Conservation (phyloP, 1,284 basidiomycete species). For the Tilletia caries region DNA sequence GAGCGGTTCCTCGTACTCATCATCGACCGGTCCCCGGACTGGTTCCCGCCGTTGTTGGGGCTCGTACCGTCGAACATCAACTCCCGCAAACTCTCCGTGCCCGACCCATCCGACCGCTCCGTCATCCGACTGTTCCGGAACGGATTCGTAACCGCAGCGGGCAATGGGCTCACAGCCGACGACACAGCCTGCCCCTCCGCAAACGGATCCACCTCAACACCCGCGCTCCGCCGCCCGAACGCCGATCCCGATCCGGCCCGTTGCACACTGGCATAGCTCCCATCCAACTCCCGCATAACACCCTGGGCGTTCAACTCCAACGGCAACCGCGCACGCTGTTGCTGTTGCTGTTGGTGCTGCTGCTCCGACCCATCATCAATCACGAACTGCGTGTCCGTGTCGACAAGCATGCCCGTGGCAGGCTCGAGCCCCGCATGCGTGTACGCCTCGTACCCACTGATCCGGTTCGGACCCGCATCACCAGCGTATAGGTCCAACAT, state of each 20-base stretch:
- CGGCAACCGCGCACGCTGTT: too few relatives aligned
- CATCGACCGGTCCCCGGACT: not conserved
- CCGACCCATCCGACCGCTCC: slow-evolving; percentile 24
- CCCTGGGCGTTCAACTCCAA: not conserved
- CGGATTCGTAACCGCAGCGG: not conserved
- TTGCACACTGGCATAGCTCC: slow-evolving; percentile 1
- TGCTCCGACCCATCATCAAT: slow-evolving; percentile 4
- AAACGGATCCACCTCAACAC: not conserved
- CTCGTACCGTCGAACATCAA: not conserved
- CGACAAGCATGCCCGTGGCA: slow-evolving; percentile 17
- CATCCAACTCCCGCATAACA: slow-evolving; percentile 4
- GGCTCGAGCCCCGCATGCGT: not conserved
- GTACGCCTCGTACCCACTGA: too few relatives aligned
- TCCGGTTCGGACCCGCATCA: not conserved
- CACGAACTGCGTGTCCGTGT: slow-evolving; percentile 1
- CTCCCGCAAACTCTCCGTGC: not conserved
- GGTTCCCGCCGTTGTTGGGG: slow-evolving; percentile 17
- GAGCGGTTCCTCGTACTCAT: too few relatives aligned
- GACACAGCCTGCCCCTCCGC: slow-evolving; percentile 17
- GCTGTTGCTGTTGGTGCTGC: too few relatives aligned
- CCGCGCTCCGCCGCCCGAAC: slow-evolving; percentile 15
- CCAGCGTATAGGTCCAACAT: slow-evolving; percentile 16
- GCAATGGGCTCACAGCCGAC: slow-evolving; percentile 14
- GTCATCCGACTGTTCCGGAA: slow-evolving; percentile 36
- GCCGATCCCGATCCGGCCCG: slow-evolving; percentile 17